Base-by-base conservation (phyloP, 257 asterid genomes). In the Gardenia jasminoides region DNA sequence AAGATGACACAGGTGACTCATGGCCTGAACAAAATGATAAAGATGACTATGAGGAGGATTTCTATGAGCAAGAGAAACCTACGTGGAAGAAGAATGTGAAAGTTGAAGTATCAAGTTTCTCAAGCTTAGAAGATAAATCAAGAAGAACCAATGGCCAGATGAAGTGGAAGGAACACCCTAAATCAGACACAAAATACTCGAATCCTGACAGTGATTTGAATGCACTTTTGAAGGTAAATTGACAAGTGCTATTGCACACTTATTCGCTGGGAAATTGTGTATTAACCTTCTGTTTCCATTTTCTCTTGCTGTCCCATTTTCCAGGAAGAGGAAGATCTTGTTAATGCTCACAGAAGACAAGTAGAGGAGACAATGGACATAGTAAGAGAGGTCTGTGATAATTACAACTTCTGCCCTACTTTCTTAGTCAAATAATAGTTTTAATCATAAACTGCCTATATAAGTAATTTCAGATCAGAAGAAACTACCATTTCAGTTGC, bases 11-110 rank as follows among this genome's bases (percentile, higher is more conserved):
- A 1, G 94, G 89, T 68, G 94, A 96, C 83, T 88, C 91, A 10
- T 92, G 97, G 99, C 94, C 90, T 20, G 98, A 96, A 76, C 97
- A 92, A 82, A 85, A 82, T 72, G 94, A 92, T 67, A 91, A 84
- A 85, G 98, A 94, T 76, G 99, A 94, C 73, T 89, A 90, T 41
- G 96, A 89, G 3, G 98, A 92, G 56, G 95, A 93, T 48, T 85
- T 86, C 58, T 90, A 88, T 47, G 99, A 91, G 87, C 95, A 83
- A 83, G 97, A 90, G 82, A 93, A 88, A 85, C 90, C 89, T 71
- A 22, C 86, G 13, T 88, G 86, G 91, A 89, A 85, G 79, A 87
- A 80, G 82, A 89, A 78, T 79, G 79, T 85, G 33, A 91, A 91
- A 93, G 87, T 78, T 72, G 98, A 91, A 68, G 50, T 84, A 11